Evolutionary conservation across 2,329 filamentous ascomycete genomes (phyloP).

Genomic region (Cytospora chrysosperma): DNA sequence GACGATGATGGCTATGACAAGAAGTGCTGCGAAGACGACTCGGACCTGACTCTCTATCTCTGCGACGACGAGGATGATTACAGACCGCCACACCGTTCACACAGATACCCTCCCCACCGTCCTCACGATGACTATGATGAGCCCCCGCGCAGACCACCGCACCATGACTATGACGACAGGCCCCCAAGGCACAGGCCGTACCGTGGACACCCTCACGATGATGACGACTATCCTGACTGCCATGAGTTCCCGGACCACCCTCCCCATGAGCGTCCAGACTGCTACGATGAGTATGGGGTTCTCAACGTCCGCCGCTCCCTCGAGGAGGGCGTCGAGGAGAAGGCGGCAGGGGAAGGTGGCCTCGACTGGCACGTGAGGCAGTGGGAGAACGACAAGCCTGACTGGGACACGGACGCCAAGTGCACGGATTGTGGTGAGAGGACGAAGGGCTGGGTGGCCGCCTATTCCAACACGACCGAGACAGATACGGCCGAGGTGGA

Average conservation of each 20-base stretch:
- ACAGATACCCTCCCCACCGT: not conserved
- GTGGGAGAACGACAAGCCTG: constrained; percentile 22
- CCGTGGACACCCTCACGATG: not conserved
- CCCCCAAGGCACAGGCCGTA: not conserved
- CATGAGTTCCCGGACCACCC: not conserved
- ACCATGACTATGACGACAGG: not conserved
- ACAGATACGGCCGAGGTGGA: not conserved
- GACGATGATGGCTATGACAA: constrained; percentile 3
- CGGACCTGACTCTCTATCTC: constrained; percentile 11
- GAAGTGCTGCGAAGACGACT: constrained; percentile 13
- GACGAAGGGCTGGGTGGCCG: not conserved
- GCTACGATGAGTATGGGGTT: not conserved
- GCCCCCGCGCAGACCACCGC: not conserved
- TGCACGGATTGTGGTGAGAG: constrained; percentile 8
- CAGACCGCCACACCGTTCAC: not conserved
- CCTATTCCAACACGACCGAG: not conserved
- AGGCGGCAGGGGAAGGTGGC: not conserved
- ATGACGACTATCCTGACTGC: not conserved
- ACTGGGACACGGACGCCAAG: constrained; percentile 16
- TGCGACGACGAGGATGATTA: constrained; percentile 6
- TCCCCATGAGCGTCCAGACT: too few relatives aligned
- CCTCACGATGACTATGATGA: not conserved
- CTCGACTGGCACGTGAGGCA: constrained; percentile 11
- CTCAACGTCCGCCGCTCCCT: not conserved
- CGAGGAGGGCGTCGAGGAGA: not conserved